phyloP scores from a whole-genome alignment of 768 basidiomycete species.

The Serendipita sp. region DNA sequence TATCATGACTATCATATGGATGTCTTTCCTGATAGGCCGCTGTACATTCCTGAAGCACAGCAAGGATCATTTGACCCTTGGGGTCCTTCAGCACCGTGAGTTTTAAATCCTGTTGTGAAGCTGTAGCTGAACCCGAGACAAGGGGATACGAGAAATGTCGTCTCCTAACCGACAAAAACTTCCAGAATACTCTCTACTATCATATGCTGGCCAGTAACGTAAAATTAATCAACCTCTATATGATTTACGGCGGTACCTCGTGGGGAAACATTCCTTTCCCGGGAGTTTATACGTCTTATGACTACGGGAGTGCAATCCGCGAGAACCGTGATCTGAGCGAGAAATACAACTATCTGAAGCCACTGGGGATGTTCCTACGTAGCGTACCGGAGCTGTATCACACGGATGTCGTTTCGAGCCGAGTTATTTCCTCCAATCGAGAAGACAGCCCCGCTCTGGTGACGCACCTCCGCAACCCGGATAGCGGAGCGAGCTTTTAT shows the following conservation, averaged over 20 bases:
- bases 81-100: constrained; percentile 57
- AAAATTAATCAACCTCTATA: constrained; percentile 72
- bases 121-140: background rate
- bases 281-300: constrained; percentile 65
- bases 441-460: constrained; percentile 37
- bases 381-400: constrained; percentile 67
- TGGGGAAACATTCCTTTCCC: constrained; percentile 73
- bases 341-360: constrained; percentile 66
- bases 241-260: constrained; percentile 75
- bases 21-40: constrained; percentile 12
- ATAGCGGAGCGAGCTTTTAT: constrained; percentile 49
- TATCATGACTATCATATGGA: constrained; percentile 48
- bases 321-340: constrained; percentile 49
- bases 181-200: constrained; percentile 65
- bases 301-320: constrained; percentile 44
- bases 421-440: constrained; percentile 28
- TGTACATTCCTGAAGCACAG: constrained; percentile 39
- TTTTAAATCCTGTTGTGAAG: background rate
- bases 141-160: constrained; percentile 39
- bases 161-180: constrained; percentile 51
- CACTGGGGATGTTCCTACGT: constrained; percentile 61
- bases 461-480: constrained; percentile 52
- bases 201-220: constrained; percentile 68
- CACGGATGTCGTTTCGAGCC: constrained; percentile 55
- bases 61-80: constrained; percentile 70